phyloP scores from a whole-genome alignment of 2,329 filamentous ascomycete species.

The Fusarium buxicola region DNA sequence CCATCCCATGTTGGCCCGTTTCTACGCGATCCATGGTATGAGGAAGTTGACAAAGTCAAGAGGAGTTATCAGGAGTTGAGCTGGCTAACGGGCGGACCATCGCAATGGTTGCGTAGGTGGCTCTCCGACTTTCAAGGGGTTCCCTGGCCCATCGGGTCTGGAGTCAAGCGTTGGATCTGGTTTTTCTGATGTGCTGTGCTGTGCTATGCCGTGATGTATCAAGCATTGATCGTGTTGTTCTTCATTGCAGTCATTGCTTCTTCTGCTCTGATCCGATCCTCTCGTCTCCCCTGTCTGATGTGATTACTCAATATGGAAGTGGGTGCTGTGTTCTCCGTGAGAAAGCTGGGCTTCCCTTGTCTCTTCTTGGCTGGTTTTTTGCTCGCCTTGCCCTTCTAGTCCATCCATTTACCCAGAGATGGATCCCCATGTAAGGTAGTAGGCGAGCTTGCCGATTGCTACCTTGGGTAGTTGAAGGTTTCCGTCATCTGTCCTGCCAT shows the following conservation, averaged over 20 bases:
- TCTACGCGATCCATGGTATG: conserved; percentile 20
- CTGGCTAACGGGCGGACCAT: conserved; percentile 21
- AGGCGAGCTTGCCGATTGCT: conserved; percentile 31
- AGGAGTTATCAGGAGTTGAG: conserved; percentile 1
- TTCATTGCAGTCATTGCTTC: conserved; percentile 16
- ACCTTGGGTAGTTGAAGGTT: conserved; percentile 13
- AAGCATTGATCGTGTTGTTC: conserved; percentile 33
- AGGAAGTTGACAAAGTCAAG: conserved; percentile 5
- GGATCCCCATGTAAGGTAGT: conserved; percentile 11
- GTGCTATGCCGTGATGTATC: conserved; percentile 23
- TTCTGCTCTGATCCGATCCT: conserved; percentile 20
- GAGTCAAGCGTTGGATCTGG: conserved; percentile 26
- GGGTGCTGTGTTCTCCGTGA: conserved; percentile 17
- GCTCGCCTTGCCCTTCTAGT: conserved; percentile 20
- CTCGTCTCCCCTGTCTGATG: conserved; percentile 12
- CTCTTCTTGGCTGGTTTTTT: conserved; percentile 18
- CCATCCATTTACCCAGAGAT: conserved; percentile 12
- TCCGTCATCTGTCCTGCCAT: conserved; percentile 12
- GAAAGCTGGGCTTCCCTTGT: conserved; percentile 17
- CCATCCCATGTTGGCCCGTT: conserved; percentile 18
- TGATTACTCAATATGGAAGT: conserved; percentile 21
- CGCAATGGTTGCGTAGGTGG: conserved; percentile 20
- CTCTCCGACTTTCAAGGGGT: conserved; percentile 21
- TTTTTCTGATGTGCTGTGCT: conserved; percentile 32
- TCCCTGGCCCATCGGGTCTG: conserved; percentile 18